phyloP scores from a whole-genome alignment of 345 rosid species.

The Lepidium africanum region DNA sequence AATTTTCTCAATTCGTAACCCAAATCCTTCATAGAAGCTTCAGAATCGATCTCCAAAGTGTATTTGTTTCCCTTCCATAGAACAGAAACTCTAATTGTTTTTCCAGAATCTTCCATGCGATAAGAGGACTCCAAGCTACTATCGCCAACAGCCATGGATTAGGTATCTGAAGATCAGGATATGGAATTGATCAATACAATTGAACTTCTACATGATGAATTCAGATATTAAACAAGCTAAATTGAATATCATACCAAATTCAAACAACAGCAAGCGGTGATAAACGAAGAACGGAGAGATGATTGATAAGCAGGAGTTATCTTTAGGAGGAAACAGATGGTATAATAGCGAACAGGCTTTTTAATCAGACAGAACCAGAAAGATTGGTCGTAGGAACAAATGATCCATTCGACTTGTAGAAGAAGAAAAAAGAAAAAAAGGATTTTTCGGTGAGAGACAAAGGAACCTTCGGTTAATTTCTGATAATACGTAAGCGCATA shows the following conservation, averaged over 20 bases:
- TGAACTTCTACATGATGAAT: background rate
- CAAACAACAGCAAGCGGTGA: background rate
- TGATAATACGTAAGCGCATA: background rate
- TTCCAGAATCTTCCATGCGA: slow-evolving; percentile 37
- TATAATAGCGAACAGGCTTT: background rate
- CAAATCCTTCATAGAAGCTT: slow-evolving; percentile 51
- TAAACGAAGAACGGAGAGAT: background rate
- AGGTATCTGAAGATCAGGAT: background rate
- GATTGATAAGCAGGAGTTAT: background rate
- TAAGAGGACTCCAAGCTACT: slow-evolving; percentile 13
- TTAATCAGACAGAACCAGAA: background rate
- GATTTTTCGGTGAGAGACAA: background rate
- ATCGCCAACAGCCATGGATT: slow-evolving; percentile 7
- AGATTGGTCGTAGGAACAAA: background rate
- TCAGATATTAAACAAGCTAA: background rate
- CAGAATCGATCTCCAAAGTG: slow-evolving; percentile 40
- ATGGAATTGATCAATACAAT: background rate
- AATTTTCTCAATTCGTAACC: slow-evolving; percentile 65
- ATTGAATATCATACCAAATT: background rate
- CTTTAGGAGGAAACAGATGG: background rate
- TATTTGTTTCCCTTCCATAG: slow-evolving; percentile 75
- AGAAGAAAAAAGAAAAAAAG: background rate
- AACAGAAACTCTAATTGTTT: slow-evolving; percentile 34
- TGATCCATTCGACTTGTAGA: background rate
- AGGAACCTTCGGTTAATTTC: background rate